A percentile compares a stretch with the other conserved stretches of the same genome.
phyloP scores from a whole-genome alignment of 768 basidiomycete genomes.

The Leccinum longicurvipes region DNA sequence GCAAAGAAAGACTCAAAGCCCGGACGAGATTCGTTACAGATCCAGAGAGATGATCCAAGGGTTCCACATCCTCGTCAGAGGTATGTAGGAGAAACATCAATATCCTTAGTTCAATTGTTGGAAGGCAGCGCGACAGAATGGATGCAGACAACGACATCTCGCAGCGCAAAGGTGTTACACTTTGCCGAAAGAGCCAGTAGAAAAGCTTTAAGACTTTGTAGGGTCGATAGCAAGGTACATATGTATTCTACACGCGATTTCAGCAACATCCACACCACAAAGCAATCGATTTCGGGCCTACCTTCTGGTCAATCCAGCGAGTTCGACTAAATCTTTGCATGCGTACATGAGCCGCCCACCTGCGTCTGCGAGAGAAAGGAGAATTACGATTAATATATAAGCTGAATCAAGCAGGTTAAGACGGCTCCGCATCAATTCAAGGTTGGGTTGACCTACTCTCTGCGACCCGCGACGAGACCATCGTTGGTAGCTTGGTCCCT shows the following conservation, averaged over 20 bases:
- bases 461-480: constrained; percentile 44
- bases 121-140: constrained; percentile 32
- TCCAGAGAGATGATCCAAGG: constrained; percentile 14
- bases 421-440: neutral
- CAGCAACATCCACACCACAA: neutral
- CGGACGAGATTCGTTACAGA: constrained; percentile 53
- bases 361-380: constrained; percentile 94
- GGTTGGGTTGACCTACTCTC: constrained; percentile 36
- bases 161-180: constrained; percentile 54
- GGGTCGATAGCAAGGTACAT: constrained; percentile 83
- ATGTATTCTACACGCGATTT: constrained; percentile 45
- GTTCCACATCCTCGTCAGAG: constrained; percentile 16
- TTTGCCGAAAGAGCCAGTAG: constrained; percentile 34
- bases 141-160: constrained; percentile 68
- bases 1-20: constrained; percentile 56
- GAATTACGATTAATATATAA: constrained; percentile 90
- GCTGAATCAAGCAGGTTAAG: constrained; percentile 35
- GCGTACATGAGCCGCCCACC: constrained; percentile 96
- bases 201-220: constrained; percentile 67
- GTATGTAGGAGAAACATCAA: neutral
- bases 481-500: constrained; percentile 17
- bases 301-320: constrained; percentile 86
- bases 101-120: constrained; percentile 3
- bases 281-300: neutral
- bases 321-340: constrained; percentile 90